Evolutionary conservation across 805 yeast genomes (phyloP), one percentile per base, ranked within the genome.

Genomic region (Metschnikowia similis): DNA sequence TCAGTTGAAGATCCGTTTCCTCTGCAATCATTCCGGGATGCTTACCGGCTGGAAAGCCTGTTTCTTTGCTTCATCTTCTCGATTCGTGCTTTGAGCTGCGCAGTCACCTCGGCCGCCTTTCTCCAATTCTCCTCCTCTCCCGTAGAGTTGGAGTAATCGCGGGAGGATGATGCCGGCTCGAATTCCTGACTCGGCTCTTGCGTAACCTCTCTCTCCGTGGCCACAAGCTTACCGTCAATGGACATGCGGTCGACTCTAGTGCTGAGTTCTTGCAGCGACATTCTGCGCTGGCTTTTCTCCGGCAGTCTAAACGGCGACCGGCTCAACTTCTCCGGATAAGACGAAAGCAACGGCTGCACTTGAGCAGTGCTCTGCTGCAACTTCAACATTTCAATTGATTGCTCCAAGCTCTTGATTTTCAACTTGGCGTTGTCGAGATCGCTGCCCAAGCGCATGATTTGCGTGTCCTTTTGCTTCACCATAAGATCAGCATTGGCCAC

Each of bases 41-140:
- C 14, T 31, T 28, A 44, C 8, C 51, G 37, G 16, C 47, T 51
- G 3, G 53, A 37, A 17, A 56, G 52, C 26, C 58, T 56, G 16
- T 74, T 65, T 42, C 85, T 75, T 10, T 88, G 88, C 62, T 87
- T 87, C 96, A 90, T 89, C 66, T 85, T 84, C 66, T 88, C 95
- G 41, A 90, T 90, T 58, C 97, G 72, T 0, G 90, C 95, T 64
- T 85, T 87, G 61, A 90, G 77, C 65, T 87, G 92, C 3, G 83
- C 80, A 0, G 97, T 90, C 10, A 89, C 95, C 58, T 87, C 96
- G 0, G 94, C 91, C 0, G 97, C 96, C 44, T 92, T 79, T 56
- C 79, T 81, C 97, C 97, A 90, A 57, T 87, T 83, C 51, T 84
- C 90, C 51, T 80, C 87, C 41, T 75, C 74, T 38, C 41, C 47